Conservation (phyloP, 2,329 filamentous ascomycete genomes). For the Xylaria polymorpha region DNA sequence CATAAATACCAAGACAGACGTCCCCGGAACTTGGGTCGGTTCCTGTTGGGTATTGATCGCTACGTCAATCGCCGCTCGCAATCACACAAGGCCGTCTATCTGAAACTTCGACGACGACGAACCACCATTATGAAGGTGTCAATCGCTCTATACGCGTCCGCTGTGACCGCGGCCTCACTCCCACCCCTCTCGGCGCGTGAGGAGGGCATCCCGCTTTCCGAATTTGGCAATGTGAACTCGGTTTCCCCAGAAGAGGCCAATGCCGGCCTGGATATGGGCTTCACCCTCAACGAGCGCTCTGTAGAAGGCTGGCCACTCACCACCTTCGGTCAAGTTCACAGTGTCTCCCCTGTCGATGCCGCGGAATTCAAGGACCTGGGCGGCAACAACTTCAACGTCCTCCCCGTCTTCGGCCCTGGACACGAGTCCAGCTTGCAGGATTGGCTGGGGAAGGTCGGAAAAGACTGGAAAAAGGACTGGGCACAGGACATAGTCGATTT, state of each 20-base stretch:
- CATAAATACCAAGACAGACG: constrained; percentile 32
- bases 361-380: constrained; percentile 40
- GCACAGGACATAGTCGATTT: constrained; percentile 14
- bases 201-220: constrained; percentile 35
- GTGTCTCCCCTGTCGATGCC: constrained; percentile 40
- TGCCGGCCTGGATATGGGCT: constrained; percentile 27
- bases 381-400: constrained; percentile 44
- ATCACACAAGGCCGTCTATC: constrained; percentile 21
- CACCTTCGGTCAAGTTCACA: constrained; percentile 42
- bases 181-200: constrained; percentile 29
- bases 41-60: constrained; percentile 30
- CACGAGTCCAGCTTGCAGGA: constrained; percentile 31
- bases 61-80: constrained; percentile 28
- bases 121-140: constrained; percentile 48
- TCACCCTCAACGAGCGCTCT: constrained; percentile 23
- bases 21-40: constrained; percentile 35
- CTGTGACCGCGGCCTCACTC: constrained; percentile 44
- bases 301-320: constrained; percentile 40
- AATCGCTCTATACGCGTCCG: constrained; percentile 43
- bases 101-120: constrained; percentile 24
- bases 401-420: constrained; percentile 44
- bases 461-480: neutral
- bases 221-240: constrained; percentile 35
- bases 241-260: constrained; percentile 36
- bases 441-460: constrained; percentile 24